Evolutionary conservation across 768 basidiomycete genomes (phyloP).

Genomic region (Naganishia onofrii): DNA sequence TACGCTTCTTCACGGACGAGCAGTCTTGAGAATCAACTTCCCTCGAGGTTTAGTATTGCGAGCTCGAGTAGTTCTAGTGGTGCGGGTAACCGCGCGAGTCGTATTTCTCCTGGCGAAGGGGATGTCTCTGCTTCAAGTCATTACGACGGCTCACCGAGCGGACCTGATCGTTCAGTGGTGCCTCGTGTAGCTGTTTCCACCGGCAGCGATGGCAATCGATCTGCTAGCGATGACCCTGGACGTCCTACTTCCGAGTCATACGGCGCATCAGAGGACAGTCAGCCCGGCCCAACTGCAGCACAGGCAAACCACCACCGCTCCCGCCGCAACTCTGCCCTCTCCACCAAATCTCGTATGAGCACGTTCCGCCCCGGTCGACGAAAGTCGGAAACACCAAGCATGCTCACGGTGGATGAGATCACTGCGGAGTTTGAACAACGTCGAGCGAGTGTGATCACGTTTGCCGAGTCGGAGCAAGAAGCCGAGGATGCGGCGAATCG

Average conservation of each 20-base stretch:
- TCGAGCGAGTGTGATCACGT: constrained; percentile 58
- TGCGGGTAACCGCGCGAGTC: constrained; percentile 13
- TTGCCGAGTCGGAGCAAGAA: constrained; percentile 57
- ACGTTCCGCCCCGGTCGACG: constrained; percentile 57
- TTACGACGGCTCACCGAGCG: not conserved
- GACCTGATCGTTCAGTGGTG: not conserved
- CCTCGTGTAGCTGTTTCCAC: not conserved
- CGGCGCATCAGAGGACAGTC: not conserved
- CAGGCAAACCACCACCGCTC: constrained; percentile 41
- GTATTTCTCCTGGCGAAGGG: not conserved
- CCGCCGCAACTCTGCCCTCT: constrained; percentile 43
- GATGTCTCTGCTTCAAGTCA: not conserved
- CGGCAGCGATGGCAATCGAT: not conserved
- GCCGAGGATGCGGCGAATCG: constrained; percentile 32
- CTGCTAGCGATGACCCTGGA: not conserved
- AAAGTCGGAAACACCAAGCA: constrained; percentile 78
- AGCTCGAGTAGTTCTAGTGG: constrained; percentile 24
- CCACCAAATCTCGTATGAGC: constrained; percentile 62
- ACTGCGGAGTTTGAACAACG: constrained; percentile 82
- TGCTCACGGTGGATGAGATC: constrained; percentile 96
- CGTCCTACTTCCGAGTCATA: constrained; percentile 1
- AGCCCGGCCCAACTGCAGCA: not conserved
- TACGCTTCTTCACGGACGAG: constrained; percentile 13
- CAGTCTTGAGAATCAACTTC: constrained; percentile 21
- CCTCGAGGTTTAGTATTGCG: constrained; percentile 31